Evolutionary conservation across 805 yeast genomes (phyloP).

Genomic region (Sugiyamaella floridensis): DNA sequence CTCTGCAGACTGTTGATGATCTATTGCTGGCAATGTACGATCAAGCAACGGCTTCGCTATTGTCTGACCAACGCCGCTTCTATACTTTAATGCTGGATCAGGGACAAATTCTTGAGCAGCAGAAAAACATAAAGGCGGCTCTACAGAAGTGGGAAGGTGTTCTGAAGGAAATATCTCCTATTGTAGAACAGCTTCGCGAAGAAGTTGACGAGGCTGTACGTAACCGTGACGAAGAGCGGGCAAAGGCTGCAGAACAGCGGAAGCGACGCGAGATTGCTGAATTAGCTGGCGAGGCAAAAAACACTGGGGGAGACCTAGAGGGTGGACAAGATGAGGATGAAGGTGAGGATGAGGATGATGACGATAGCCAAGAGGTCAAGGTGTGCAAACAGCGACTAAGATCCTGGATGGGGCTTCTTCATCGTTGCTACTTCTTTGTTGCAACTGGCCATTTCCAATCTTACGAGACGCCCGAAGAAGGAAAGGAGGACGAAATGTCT

Average conservation of each 20-base stretch:
- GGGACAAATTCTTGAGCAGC: slow-evolving; percentile 65
- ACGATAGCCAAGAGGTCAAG: slow-evolving; percentile 3
- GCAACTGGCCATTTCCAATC: slow-evolving; percentile 67
- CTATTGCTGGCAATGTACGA: slow-evolving; percentile 61
- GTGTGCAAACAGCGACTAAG: slow-evolving; percentile 25
- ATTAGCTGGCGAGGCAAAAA: slow-evolving; percentile 10
- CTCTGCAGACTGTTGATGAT: slow-evolving; percentile 51
- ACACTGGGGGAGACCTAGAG: slow-evolving; percentile 1
- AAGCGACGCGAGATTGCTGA: slow-evolving; percentile 1
- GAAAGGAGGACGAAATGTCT: slow-evolving; percentile 17
- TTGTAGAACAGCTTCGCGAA: slow-evolving; percentile 20
- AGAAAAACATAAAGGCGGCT: slow-evolving; percentile 47
- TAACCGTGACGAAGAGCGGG: slow-evolving; percentile 22
- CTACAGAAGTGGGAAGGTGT: slow-evolving; percentile 40
- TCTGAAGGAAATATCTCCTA: slow-evolving; percentile 28
- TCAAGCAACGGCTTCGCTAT: slow-evolving; percentile 45
- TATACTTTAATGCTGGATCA: slow-evolving; percentile 43
- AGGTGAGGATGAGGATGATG: slow-evolving; percentile 12
- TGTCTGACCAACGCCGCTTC: slow-evolving; percentile 43
- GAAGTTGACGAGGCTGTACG: slow-evolving; percentile 14
- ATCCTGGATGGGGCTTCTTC: slow-evolving; percentile 54
- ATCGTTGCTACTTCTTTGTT: slow-evolving; percentile 68
- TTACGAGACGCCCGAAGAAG: slow-evolving; percentile 24
- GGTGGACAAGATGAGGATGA: slow-evolving; percentile 20
- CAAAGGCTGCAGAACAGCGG: background rate